Evolutionary conservation across 352 stramenopile species (phyloP).

Genomic region (Phytopythium montanum): DNA sequence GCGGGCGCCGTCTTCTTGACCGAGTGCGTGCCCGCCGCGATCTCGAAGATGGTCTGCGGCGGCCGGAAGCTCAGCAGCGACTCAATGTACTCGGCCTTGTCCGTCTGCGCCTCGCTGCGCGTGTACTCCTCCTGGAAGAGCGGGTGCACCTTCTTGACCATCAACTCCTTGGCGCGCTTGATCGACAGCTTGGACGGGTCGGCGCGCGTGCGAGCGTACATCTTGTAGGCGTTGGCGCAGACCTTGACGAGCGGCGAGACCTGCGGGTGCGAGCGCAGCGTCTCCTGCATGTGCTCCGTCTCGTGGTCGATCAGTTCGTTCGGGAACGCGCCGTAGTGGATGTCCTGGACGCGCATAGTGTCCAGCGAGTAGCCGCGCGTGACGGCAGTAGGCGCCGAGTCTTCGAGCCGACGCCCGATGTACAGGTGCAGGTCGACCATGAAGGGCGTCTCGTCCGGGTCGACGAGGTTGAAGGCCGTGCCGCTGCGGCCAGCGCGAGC

Average conservation of each 20-base stretch:
- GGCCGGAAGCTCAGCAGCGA: conserved; percentile 92
- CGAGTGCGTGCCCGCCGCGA: conserved; percentile 82
- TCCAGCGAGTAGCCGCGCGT: conserved; percentile 85
- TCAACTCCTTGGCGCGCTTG: conserved; percentile 92
- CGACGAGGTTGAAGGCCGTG: conserved; percentile 96
- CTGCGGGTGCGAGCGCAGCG: conserved; percentile 78
- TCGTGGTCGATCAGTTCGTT: conserved; percentile 95
- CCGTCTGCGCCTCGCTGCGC: conserved; percentile 66
- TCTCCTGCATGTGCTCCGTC: conserved; percentile 92
- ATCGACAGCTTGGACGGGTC: conserved; percentile 96
- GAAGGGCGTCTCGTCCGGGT: conserved; percentile 98
- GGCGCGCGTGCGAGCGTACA: conserved; percentile 95
- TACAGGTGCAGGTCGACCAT: conserved; percentile 98
- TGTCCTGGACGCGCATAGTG: conserved; percentile 94
- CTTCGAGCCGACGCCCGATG: conserved; percentile 85
- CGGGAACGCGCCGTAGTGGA: conserved; percentile 98
- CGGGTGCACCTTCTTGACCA: conserved; percentile 90
- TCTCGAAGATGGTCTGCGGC: conserved; percentile 96
- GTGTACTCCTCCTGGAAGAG: conserved; percentile 89
- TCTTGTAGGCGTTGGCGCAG: conserved; percentile 97
- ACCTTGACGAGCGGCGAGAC: conserved; percentile 85
- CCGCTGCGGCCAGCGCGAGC: conserved; percentile 94
- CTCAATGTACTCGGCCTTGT: conserved; percentile 90
- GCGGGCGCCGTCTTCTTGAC: conserved; percentile 71
- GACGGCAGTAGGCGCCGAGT: conserved; percentile 52